phyloP scores from a whole-genome alignment of 495 filamentous ascomycete genomes.

The Melanomma pulvis-pyrius region DNA sequence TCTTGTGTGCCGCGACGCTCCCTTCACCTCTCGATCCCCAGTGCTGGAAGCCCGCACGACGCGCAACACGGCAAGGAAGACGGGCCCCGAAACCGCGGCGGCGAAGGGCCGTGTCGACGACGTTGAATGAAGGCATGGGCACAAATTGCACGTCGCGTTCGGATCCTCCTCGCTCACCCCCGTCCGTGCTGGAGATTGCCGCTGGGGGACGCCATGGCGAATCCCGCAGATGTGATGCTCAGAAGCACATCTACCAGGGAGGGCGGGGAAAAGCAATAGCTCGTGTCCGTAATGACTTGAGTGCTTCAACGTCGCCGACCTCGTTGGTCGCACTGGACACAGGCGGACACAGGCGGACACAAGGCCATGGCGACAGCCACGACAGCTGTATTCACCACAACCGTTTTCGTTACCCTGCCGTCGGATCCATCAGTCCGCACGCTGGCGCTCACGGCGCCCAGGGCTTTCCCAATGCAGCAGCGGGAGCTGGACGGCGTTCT shows the following conservation, averaged over 20 bases:
- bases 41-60: constrained; percentile 7
- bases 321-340: constrained; percentile 20
- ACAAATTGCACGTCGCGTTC: neutral
- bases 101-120: neutral
- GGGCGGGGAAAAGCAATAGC: constrained; percentile 7
- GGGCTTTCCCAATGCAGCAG: neutral
- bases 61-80: neutral
- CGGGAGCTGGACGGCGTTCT: constrained; percentile 30
- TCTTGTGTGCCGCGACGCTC: constrained; percentile 18
- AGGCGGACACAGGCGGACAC: constrained; percentile 3
- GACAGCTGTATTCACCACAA: constrained; percentile 14
- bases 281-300: neutral
- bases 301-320: constrained; percentile 17
- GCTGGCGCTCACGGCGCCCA: constrained; percentile 3
- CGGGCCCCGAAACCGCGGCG: neutral
- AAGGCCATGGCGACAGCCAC: neutral
- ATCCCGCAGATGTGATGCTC: constrained; percentile 3
- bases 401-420: constrained; percentile 33
- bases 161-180: constrained; percentile 28
- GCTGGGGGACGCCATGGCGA: constrained; percentile 4
- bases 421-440: constrained; percentile 16
- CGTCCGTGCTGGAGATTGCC: constrained; percentile 27
- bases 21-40: constrained; percentile 9
- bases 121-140: constrained; percentile 5
- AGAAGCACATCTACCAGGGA: neutral